These are phyloP conservation scores for Aspergillus niger DNA, from an alignment of 2,329 filamentous ascomycete genomes.

Conservation along the genomic window DNA sequence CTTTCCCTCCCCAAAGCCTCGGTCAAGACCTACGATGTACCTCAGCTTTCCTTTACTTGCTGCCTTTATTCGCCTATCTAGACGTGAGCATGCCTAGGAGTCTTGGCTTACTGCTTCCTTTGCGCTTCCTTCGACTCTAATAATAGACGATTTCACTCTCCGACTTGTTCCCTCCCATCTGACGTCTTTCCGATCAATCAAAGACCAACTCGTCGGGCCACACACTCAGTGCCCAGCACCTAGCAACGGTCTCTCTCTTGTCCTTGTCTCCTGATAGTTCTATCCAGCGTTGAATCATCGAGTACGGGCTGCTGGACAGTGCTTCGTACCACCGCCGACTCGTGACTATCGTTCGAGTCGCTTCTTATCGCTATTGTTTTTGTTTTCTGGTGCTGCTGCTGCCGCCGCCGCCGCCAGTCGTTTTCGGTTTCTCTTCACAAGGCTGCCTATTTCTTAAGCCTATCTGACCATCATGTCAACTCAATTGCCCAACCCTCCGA, in stretches of 20 bases:
- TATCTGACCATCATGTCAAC: conserved; percentile 48
- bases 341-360: conserved; percentile 15
- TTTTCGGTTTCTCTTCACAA: conserved; percentile 33
- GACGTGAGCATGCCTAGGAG: conserved; percentile 22
- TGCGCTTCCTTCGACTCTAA: conserved; percentile 18
- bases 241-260: background rate
- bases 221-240: background rate
- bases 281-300: conserved; percentile 27
- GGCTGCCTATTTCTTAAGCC: conserved; percentile 57
- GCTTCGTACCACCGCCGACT: conserved; percentile 25
- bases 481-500: conserved; percentile 39
- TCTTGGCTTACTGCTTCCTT: conserved; percentile 16
- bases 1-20: conserved; percentile 3
- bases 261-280: conserved; percentile 14
- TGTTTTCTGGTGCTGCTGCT: conserved; percentile 19
- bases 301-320: conserved; percentile 39
- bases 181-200: conserved; percentile 12
- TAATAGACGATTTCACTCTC: conserved; percentile 19
- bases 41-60: conserved; percentile 8
- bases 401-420: conserved; percentile 30
- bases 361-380: conserved; percentile 24
- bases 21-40: conserved; percentile 17
- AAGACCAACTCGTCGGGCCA: conserved; percentile 6
- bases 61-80: conserved; percentile 20
- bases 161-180: conserved; percentile 7